A percentile compares a stretch with the other conserved stretches of the same genome.
Conservation (phyloP, 306 rosid genomes). For the Parietaria judaica region DNA sequence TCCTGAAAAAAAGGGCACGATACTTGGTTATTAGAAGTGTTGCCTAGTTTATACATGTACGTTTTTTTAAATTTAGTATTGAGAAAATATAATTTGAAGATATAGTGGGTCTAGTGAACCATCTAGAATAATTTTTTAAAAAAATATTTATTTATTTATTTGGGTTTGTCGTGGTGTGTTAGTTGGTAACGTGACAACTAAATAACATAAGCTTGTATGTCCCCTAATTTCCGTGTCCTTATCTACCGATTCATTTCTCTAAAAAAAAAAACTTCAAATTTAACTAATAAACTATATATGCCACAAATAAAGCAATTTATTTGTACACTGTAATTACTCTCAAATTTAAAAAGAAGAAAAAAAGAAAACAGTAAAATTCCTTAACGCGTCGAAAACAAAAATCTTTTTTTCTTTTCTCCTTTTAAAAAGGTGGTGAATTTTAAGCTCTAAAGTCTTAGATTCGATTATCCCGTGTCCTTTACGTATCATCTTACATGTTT, state of each 20-base stretch:
- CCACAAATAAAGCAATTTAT: no score
- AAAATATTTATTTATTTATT: not conserved
- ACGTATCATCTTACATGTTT: not conserved
- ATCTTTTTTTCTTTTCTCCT: not conserved
- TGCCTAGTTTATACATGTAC: no score
- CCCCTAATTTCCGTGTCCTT: not conserved
- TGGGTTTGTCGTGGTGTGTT: not conserved
- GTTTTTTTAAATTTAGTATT: no score
- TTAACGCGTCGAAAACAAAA: constrained; percentile 1
- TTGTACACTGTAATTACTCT: no score
- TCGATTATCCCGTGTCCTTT: not conserved
- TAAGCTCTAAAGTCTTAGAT: not conserved
- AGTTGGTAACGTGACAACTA: not conserved
- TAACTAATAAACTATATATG: no score
- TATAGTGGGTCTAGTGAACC: no score
- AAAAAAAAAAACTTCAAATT: no score
- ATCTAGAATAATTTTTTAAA: not conserved
- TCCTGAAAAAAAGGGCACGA: no score
- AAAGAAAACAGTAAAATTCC: constrained; percentile 3
- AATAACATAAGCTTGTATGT: constrained; percentile 2
- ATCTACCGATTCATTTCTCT: no score
- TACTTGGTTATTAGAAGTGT: no score
- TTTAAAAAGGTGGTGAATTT: not conserved
- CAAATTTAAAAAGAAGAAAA: not conserved
- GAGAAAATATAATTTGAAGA: no score